Base-by-base conservation (phyloP, 2,329 filamentous ascomycete species). In the Talaromyces funiculosus region DNA sequence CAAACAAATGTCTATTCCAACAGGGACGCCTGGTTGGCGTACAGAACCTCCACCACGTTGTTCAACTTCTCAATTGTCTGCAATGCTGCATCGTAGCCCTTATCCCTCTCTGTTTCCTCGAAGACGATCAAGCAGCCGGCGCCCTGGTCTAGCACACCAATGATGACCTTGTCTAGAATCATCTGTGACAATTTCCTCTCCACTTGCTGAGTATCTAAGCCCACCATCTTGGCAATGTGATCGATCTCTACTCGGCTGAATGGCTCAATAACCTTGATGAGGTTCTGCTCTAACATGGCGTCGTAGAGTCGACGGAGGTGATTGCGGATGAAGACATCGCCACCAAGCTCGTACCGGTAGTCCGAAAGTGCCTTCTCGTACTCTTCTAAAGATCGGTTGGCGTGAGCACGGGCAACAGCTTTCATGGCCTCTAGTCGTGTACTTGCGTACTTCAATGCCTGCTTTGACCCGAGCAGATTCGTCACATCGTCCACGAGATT, bases 251-350 rank as follows among this genome's bases (percentile, higher is more conserved):
- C 94, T 64, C 92, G 86, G 71, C 90, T 96, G 80, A 97, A 99
- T 22, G 94, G 94, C 82, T 99, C 94, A 73, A 99, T 99, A 64
- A 99, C 94, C 82, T 99, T 97, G 84, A 97, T 95, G 43, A 99
- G 84, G 77, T 99, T 99, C 84, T 99, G 94, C 82, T 99, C 94
- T 72, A 99, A 79, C 92, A 99, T 97, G 74, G 92, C 91, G 77
- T 99, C 94, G 80, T 99, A 99, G 56, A 99, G 83, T 55, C 92
- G 89, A 63, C 92, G 90, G 67, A 99, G 87, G 79, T 99, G 94
- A 77, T 94, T 96, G 64, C 93, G 91, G 77, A 99, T 95, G 80
- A 99, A 99, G 63, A 90, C 85, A 73, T 99, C 94, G 75, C 90
- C 90, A 67, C 92, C 93, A 12, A 99, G 87, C 80, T 97, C 92